Evolutionary conservation across 116 monocot species (phyloP).

Genomic region (Papilionanthe hybrid): DNA sequence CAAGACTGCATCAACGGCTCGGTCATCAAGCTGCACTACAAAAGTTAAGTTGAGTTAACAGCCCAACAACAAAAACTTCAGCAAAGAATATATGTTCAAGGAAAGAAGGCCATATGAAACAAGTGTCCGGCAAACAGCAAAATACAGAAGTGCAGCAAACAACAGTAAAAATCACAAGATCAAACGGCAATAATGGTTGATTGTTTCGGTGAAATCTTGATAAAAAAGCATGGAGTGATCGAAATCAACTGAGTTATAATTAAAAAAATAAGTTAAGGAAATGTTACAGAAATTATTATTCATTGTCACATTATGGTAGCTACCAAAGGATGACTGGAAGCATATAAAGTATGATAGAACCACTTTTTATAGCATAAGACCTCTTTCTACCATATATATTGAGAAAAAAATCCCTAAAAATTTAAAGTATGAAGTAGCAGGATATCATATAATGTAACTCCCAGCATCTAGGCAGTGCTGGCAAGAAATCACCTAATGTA

Average conservation of each 20-base stretch:
- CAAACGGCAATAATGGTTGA: not conserved
- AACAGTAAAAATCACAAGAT: not conserved
- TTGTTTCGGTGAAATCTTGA: not conserved
- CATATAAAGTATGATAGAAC: not conserved
- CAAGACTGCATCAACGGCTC: conserved; percentile 84
- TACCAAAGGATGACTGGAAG: not conserved
- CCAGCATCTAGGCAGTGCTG: not conserved
- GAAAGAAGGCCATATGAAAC: not conserved
- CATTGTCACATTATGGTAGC: too few relatives aligned
- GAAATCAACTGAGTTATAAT: not conserved
- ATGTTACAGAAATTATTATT: not conserved
- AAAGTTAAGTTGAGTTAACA: not conserved
- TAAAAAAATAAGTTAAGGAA: not conserved
- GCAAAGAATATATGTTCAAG: not conserved
- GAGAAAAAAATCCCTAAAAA: not conserved
- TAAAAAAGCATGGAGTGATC: not conserved
- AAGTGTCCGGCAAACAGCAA: not conserved
- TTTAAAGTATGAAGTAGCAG: not conserved
- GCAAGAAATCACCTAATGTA: not conserved
- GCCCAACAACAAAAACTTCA: not conserved
- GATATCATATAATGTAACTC: not conserved
- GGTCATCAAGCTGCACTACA: conserved; percentile 65
- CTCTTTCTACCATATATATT: not conserved
- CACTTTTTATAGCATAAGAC: not conserved
- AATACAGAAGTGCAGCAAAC: not conserved